Conservation (phyloP, 2,329 filamentous ascomycete species). For the Cordyceps militaris region DNA sequence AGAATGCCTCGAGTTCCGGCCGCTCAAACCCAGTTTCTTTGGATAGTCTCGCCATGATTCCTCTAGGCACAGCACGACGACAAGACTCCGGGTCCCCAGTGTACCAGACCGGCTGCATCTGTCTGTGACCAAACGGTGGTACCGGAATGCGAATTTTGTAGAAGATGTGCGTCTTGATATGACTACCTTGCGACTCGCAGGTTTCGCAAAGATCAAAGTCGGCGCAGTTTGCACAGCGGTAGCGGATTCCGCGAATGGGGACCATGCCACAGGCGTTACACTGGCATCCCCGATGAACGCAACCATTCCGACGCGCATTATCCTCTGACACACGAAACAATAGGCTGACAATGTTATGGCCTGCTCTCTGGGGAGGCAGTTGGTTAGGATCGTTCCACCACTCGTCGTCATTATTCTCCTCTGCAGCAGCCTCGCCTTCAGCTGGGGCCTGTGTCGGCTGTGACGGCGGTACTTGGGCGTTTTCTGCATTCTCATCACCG, state of each 20-base stretch:
- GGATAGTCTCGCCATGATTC: slow-evolving; percentile 60
- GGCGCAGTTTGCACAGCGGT: slow-evolving; percentile 90
- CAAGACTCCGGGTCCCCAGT: slow-evolving; percentile 75
- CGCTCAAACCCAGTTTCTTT: slow-evolving; percentile 73
- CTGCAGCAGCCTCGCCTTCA: slow-evolving; percentile 29
- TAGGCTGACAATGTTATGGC: slow-evolving; percentile 76
- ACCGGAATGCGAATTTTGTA: slow-evolving; percentile 92
- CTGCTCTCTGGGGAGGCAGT: slow-evolving; percentile 43
- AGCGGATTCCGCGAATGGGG: slow-evolving; percentile 86
- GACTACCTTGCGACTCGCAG: slow-evolving; percentile 73
- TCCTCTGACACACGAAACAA: slow-evolving; percentile 92
- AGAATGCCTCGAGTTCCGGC: slow-evolving; percentile 84
- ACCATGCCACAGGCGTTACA: slow-evolving; percentile 85
- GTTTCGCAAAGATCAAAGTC: slow-evolving; percentile 94
- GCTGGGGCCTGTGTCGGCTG: slow-evolving; percentile 19
- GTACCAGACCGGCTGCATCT: slow-evolving; percentile 80
- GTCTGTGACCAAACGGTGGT: slow-evolving; percentile 72
- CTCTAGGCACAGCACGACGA: slow-evolving; percentile 57
- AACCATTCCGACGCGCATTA: slow-evolving; percentile 78
- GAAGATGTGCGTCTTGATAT: slow-evolving; percentile 89
- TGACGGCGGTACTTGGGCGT: slow-evolving; percentile 20
- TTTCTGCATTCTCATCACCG: slow-evolving; percentile 38
- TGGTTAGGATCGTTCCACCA: slow-evolving; percentile 44
- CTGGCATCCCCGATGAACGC: slow-evolving; percentile 84
- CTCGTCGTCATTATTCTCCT: slow-evolving; percentile 37